Conservation (phyloP, 139 green algal genomes). For the Chlamydomonas incerta region DNA sequence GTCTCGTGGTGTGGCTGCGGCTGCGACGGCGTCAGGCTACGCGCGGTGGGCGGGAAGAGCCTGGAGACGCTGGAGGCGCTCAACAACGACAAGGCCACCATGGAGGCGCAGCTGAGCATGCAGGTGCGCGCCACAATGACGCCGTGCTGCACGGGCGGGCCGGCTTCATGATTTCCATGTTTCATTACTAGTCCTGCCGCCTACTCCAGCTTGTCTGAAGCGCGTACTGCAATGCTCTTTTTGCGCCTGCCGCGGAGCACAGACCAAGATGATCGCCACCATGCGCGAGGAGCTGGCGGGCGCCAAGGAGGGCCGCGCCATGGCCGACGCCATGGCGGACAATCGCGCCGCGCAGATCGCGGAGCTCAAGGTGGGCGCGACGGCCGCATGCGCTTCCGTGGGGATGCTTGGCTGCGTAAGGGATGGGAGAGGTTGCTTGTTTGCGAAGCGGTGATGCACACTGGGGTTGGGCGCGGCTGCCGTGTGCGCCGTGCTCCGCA, state of each 20-base stretch:
- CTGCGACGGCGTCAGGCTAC: conserved; percentile 6
- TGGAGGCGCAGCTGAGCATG: conserved; percentile 67
- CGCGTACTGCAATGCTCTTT: no score
- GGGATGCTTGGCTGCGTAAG: neutral
- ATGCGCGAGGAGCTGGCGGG: conserved; percentile 66
- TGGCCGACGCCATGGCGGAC: conserved; percentile 55
- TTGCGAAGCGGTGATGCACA: no score
- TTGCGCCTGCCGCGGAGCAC: neutral
- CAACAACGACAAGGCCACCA: conserved; percentile 65
- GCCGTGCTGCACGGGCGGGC: neutral
- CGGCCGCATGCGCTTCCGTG: no score
- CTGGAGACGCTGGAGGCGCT: conserved; percentile 63
- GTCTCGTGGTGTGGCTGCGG: neutral
- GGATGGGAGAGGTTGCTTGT: no score
- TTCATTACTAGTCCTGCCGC: no score
- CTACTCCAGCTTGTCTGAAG: no score
- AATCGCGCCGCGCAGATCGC: conserved; percentile 50
- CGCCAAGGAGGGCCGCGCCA: conserved; percentile 60
- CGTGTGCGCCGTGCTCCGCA: no score
- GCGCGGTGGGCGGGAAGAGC: conserved; percentile 56
- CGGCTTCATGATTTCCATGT: no score
- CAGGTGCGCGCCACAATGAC: conserved; percentile 39
- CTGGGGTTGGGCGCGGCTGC: no score
- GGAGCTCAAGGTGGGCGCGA: conserved; percentile 64
- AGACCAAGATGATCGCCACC: conserved; percentile 55